Conservation (phyloP, 2,329 filamentous ascomycete genomes). For the Trichoderma simmonsii region DNA sequence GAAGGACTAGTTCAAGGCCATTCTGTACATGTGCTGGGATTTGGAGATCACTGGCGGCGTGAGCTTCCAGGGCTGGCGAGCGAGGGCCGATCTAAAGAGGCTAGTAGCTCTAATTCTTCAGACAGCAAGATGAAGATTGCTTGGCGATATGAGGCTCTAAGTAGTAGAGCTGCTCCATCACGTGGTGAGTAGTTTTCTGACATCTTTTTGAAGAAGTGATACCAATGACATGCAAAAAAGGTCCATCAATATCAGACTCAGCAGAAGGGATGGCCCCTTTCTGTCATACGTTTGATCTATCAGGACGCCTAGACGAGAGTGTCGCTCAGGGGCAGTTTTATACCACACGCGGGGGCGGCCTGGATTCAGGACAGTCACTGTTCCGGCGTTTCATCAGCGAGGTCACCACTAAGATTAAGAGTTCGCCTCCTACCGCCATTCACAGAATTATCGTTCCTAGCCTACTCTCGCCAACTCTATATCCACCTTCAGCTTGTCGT, state of each 20-base stretch:
- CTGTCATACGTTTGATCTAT: constrained; percentile 71
- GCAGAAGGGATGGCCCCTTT: constrained; percentile 42
- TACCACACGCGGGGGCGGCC: constrained; percentile 46
- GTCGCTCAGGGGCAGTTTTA: constrained; percentile 50
- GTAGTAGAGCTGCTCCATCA: constrained; percentile 43
- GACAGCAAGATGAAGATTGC: constrained; percentile 96
- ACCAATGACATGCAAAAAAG: not conserved
- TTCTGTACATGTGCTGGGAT: constrained; percentile 78
- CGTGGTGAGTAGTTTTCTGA: constrained; percentile 6
- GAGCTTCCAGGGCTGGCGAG: constrained; percentile 73
- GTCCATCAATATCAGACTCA: constrained; percentile 19
- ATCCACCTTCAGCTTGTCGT: constrained; percentile 65
- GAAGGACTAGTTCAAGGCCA: constrained; percentile 93
- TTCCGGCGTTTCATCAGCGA: constrained; percentile 63
- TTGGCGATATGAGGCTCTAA: constrained; percentile 89
- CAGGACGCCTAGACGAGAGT: constrained; percentile 55
- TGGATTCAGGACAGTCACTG: constrained; percentile 25
- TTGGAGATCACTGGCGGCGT: constrained; percentile 74
- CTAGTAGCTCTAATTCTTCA: constrained; percentile 38
- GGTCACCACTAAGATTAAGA: constrained; percentile 53
- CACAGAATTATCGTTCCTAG: constrained; percentile 84
- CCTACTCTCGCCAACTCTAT: constrained; percentile 81
- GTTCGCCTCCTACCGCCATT: constrained; percentile 57
- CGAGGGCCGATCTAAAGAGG: constrained; percentile 37
- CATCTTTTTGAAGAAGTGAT: not conserved